Evolutionary conservation across 169 alveolate genomes (phyloP).

Genomic region (Plasmodium fragile): DNA sequence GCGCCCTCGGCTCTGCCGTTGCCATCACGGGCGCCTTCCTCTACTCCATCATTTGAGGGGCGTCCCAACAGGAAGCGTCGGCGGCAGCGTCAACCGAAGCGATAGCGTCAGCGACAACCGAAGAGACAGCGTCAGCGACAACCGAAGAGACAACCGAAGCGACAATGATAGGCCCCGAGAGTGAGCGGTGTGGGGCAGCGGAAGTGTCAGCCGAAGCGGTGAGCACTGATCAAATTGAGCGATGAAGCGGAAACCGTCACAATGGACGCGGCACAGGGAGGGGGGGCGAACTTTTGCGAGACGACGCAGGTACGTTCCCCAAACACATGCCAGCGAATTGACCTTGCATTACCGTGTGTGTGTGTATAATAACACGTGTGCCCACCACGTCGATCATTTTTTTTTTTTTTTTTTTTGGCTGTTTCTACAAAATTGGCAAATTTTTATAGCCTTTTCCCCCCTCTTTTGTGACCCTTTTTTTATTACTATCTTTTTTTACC

Average conservation of each 20-base stretch:
- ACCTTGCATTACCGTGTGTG: neutral
- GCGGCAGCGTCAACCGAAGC: too few relatives aligned
- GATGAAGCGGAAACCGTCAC: neutral
- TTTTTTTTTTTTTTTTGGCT: neutral
- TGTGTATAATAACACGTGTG: too few relatives aligned
- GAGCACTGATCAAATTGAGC: too few relatives aligned
- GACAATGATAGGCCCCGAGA: neutral
- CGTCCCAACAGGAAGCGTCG: too few relatives aligned
- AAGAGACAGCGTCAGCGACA: too few relatives aligned
- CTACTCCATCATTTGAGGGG: constrained; percentile 79
- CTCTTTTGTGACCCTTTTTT: neutral
- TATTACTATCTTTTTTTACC: neutral
- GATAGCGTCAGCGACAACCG: too few relatives aligned
- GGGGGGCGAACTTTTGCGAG: neutral
- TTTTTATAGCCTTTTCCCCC: neutral
- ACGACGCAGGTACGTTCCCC: neutral
- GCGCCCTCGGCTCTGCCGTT: constrained; percentile 84
- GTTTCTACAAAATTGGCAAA: neutral
- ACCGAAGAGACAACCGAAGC: too few relatives aligned
- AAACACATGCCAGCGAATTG: neutral
- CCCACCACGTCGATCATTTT: neutral
- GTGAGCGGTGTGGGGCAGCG: neutral
- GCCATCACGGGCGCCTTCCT: constrained; percentile 87
- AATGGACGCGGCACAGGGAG: neutral
- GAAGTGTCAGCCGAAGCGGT: neutral